A percentile compares a stretch with the other conserved stretches of the same genome.
Evolutionary conservation across 805 yeast genomes (phyloP).

Genomic region (Maudiozyma saulgeensis): DNA sequence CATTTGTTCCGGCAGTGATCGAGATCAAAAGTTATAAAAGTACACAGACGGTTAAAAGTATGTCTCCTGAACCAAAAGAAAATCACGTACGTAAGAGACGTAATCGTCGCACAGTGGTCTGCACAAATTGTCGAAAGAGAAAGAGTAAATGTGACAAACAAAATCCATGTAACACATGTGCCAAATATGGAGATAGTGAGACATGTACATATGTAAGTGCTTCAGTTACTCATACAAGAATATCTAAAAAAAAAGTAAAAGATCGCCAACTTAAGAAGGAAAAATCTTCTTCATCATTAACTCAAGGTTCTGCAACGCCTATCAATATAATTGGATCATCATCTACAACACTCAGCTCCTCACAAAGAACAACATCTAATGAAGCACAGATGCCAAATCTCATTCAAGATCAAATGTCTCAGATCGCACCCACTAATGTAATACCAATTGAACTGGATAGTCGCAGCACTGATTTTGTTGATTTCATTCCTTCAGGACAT

Average conservation of each 20-base stretch:
- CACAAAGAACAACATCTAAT: background rate
- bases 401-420: background rate
- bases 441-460: background rate
- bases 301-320: background rate
- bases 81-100: conserved; percentile 8
- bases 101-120: conserved; percentile 23
- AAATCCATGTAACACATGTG: conserved; percentile 22
- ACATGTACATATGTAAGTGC: conserved; percentile 12
- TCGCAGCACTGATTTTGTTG: conserved; percentile 7
- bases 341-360: background rate
- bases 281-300: background rate
- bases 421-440: background rate
- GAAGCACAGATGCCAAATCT: background rate
- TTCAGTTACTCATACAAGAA: background rate
- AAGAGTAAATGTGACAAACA: conserved; percentile 25
- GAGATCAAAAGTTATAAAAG: too few relatives aligned
- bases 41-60: background rate
- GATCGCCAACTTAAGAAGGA: background rate
- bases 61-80: background rate
- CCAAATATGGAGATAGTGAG: conserved; percentile 13
- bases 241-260: background rate
- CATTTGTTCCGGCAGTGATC: too few relatives aligned
- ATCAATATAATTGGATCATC: background rate
- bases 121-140: conserved; percentile 27
- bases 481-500: conserved; percentile 19